phyloP scores from a whole-genome alignment of 1,284 basidiomycete genomes.

The Ustilago sp. region DNA sequence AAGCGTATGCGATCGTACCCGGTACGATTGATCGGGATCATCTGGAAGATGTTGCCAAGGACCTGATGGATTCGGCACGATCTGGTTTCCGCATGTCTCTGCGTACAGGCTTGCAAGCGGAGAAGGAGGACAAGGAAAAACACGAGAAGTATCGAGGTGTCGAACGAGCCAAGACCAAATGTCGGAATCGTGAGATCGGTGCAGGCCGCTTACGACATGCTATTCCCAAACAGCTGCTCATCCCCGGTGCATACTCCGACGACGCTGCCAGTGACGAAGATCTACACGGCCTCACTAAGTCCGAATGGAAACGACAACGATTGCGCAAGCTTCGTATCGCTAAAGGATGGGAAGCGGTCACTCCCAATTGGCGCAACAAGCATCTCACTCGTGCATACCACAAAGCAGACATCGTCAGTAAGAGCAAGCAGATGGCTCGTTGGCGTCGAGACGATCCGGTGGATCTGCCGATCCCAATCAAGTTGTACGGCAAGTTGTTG shows the following conservation, averaged over 20 bases:
- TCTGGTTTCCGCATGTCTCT: slow-evolving; percentile 55
- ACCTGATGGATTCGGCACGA: slow-evolving; percentile 56
- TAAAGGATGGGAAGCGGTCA: slow-evolving; percentile 55
- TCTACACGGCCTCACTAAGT: slow-evolving; percentile 51
- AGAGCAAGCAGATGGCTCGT: slow-evolving; percentile 55
- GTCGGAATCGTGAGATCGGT: slow-evolving; percentile 54
- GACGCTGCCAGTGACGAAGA: slow-evolving; percentile 60
- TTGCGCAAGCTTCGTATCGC: slow-evolving; percentile 50
- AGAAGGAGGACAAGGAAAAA: slow-evolving; percentile 59
- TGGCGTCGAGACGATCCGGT: slow-evolving; percentile 55
- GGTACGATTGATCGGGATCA: slow-evolving; percentile 53
- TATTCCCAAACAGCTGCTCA: slow-evolving; percentile 53
- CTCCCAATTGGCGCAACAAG: slow-evolving; percentile 56
- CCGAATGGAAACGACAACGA: slow-evolving; percentile 50
- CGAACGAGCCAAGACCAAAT: slow-evolving; percentile 53
- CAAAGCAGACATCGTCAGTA: slow-evolving; percentile 54
- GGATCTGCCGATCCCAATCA: slow-evolving; percentile 54
- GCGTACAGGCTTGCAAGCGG: slow-evolving; percentile 47
- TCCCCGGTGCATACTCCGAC: slow-evolving; percentile 54
- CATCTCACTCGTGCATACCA: slow-evolving; percentile 54
- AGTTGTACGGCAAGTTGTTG: slow-evolving; percentile 49
- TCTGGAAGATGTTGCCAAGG: slow-evolving; percentile 57
- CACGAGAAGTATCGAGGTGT: slow-evolving; percentile 54
- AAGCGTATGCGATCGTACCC: slow-evolving; percentile 52
- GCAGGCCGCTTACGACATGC: slow-evolving; percentile 44